phyloP scores from a whole-genome alignment of 164 flowering plant species.

The Saururus chinensis region DNA sequence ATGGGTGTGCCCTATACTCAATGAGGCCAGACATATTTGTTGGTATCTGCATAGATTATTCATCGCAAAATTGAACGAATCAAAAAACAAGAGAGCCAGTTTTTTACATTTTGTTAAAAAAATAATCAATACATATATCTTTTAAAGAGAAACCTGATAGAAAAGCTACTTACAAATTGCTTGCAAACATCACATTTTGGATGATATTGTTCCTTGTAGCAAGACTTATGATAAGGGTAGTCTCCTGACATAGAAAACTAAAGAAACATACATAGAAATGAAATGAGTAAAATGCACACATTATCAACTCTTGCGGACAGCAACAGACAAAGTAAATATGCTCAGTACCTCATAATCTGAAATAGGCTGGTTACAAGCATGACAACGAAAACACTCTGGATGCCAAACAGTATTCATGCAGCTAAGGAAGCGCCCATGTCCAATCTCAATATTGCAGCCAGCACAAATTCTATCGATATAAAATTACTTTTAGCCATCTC shows the following conservation, averaged over 20 bases:
- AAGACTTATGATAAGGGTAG: slow-evolving; percentile 79
- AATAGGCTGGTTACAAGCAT: slow-evolving; percentile 75
- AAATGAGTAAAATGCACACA: not conserved
- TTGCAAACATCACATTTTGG: slow-evolving; percentile 96
- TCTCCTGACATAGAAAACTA: slow-evolving; percentile 81
- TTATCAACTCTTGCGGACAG: not conserved
- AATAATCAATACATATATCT: too few relatives aligned
- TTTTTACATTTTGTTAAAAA: not conserved
- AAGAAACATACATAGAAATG: slow-evolving; percentile 7
- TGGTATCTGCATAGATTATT: slow-evolving; percentile 90
- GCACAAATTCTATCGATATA: slow-evolving; percentile 57
- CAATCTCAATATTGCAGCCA: slow-evolving; percentile 82
- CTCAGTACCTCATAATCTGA: slow-evolving; percentile 78
- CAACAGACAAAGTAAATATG: not conserved
- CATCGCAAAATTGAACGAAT: too few relatives aligned
- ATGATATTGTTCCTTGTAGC: slow-evolving; percentile 82
- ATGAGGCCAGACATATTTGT: slow-evolving; percentile 80
- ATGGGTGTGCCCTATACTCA: slow-evolving; percentile 90
- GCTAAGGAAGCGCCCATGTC: slow-evolving; percentile 82
- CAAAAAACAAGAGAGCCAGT: not conserved
- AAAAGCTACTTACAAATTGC: slow-evolving; percentile 51
- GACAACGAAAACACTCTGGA: slow-evolving; percentile 94
- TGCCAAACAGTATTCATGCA: slow-evolving; percentile 95
- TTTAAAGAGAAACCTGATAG: too few relatives aligned
- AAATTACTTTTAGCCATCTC: not conserved